Evolutionary conservation across 163 green algal species (phyloP).

Genomic region (Chloromonas sp.): DNA sequence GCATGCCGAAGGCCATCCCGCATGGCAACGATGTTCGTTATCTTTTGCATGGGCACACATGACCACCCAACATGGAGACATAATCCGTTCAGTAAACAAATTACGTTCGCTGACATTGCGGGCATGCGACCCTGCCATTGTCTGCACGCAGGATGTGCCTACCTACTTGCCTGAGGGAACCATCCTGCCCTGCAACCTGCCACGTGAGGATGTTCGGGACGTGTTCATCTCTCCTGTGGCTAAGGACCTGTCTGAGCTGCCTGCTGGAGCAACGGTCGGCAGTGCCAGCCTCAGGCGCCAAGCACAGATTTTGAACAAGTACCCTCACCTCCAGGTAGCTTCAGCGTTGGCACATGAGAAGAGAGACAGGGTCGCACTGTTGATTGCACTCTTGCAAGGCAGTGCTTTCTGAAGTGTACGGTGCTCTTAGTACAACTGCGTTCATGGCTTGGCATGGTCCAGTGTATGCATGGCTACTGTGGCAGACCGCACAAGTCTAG

Average conservation of each 20-base stretch:
- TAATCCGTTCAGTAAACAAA: neutral
- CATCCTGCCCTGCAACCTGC: slow-evolving; percentile 96
- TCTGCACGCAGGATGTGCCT: slow-evolving; percentile 78
- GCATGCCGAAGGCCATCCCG: neutral
- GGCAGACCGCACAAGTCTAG: too few relatives aligned
- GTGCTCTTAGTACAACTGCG: too few relatives aligned
- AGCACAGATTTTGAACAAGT: slow-evolving; percentile 91
- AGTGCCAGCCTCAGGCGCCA: slow-evolving; percentile 85
- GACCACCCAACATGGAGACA: too few relatives aligned
- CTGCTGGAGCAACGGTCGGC: slow-evolving; percentile 81
- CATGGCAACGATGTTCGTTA: neutral
- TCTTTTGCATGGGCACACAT: neutral
- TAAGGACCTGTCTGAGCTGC: slow-evolving; percentile 78
- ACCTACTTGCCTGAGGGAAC: slow-evolving; percentile 92
- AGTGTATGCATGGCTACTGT: too few relatives aligned
- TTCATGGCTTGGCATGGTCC: too few relatives aligned
- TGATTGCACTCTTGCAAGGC: too few relatives aligned
- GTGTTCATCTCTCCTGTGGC: slow-evolving; percentile 88
- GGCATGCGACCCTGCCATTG: neutral
- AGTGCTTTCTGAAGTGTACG: too few relatives aligned
- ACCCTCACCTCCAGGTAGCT: slow-evolving; percentile 79
- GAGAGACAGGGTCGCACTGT: too few relatives aligned
- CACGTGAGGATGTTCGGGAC: slow-evolving; percentile 93
- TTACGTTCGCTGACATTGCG: neutral
- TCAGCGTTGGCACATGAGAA: too few relatives aligned